Evolutionary conservation across 257 asterid genomes (phyloP), one percentile per base, ranked within the genome.

Genomic region (Solanum appendiculatum): DNA sequence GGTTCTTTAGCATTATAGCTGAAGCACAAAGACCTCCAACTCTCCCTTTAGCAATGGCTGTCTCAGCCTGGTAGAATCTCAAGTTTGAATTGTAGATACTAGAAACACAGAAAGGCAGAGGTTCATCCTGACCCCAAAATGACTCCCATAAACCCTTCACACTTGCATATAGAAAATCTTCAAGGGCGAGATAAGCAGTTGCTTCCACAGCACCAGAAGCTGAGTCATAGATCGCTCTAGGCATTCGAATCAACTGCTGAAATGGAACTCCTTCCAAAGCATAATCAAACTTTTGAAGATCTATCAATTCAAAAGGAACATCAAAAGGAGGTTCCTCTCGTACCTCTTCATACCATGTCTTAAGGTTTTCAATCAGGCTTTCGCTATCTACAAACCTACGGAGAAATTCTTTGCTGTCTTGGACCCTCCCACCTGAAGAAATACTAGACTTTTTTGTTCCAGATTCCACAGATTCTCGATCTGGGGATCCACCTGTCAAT

Each of bases 241-340:
- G 99, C 99, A 96, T 97, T 88, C 99, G 93, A 75, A 97, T 82
- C 85, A 97, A 91, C 90, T 97, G 98, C 91, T 94, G 98, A 86
- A 97, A 97, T 44, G 92, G 95, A 89, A 96, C 89, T 44, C 95
- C 98, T 92, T 97, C 99, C 54, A 96, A 90, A 48, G 99, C 98
- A 86, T 96, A 97, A 89, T 97, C 99, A 85, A 96, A 97, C 90
- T 97, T 94, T 77, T 96, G 99, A 89, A 97, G 96, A 88, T 97
- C 99, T 86, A 97, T 91, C 88, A 94, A 90, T 93, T 97, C 98
- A 83, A 97, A 97, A 87, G 99, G 99, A 83, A 92, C 92, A 80
- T 93, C 96, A 89, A 94, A 94, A 66, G 88, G 84, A 84, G 91
- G 88, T 5, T 85, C 75, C 34, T 51, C 85, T 89, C 90, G 82